Percentiles rank a stretch among this genome's conserved stretches.
phyloP scores from a whole-genome alignment of 2,329 filamentous ascomycete species.

The Colletotrichum scovillei region DNA sequence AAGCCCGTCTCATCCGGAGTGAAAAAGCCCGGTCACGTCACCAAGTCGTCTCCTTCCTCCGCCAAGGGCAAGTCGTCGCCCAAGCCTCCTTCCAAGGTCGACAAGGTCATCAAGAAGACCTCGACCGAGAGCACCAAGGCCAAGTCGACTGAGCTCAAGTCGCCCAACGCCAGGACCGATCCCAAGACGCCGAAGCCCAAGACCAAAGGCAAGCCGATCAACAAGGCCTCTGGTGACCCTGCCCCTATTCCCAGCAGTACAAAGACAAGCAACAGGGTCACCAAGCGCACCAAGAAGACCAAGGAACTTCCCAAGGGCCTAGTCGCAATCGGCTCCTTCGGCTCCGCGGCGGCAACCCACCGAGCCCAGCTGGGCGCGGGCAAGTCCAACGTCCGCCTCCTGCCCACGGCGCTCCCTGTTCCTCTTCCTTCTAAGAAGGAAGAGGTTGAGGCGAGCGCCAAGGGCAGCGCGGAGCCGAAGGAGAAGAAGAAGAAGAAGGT shows the following conservation, averaged over 20 bases:
- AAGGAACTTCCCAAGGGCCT: neutral
- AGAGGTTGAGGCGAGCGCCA: too few relatives aligned
- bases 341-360: neutral
- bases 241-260: neutral
- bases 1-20: neutral
- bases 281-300: too few relatives aligned
- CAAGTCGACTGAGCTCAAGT: too few relatives aligned
- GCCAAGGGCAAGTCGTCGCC: neutral
- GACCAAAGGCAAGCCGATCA: too few relatives aligned
- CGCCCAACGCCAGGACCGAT: accelerated
- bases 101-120: neutral
- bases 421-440: neutral
- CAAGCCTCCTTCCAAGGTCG: neutral
- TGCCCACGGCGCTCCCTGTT: too few relatives aligned
- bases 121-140: neutral
- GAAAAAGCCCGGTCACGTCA: neutral
- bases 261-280: neutral
- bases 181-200: too few relatives aligned
- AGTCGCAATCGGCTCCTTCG: neutral
- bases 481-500: too few relatives aligned
- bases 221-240: too few relatives aligned
- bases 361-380: neutral
- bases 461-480: too few relatives aligned
- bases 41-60: neutral
- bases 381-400: neutral